Base-by-base conservation (phyloP, 2,329 filamentous ascomycete genomes). In the Graphiopsis chlorocephala region DNA sequence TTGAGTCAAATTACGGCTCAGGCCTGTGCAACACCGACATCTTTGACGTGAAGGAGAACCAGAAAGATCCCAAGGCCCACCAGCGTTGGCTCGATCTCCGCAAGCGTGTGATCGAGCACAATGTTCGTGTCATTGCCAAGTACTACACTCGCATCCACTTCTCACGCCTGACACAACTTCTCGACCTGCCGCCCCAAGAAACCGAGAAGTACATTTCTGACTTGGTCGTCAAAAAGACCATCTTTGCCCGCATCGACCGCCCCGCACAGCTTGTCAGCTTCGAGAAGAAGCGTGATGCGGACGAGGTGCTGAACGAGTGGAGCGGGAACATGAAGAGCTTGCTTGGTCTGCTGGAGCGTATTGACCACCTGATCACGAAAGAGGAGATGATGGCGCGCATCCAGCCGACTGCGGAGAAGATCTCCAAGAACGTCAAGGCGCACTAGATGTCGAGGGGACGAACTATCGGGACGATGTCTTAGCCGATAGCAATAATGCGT, bases 311-410 rank as follows among this genome's bases (percentile, higher is more conserved):
- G 74, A 99, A 99, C 76, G 95, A 99, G 80, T 99, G 95, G 95
- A 97, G 93, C 77, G 90, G 91, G 74, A 97, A 97, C 79, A 98
- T 97, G 92, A 96, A 95, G 89, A 93, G 89, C 75, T 80, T 97
- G 72, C 80, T 97, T 69, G 92, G 92, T 12, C 81, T 94, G 63
- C 76, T 97, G 75, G 93, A 97, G 84, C 86, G 93, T 68, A 96
- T 99, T 67, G 95, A 99, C 76, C 95, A 99, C 78, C 84, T 99
- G 73, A 99, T 99, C 75, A 99, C 96, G 63, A 98, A 98, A 85
- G 95, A 99, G 81, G 95, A 99, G 84, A 99, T 99, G 95, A 99
- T 99, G 95, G 95, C 95, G 47, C 86, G 93, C 66, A 98, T 99
- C 73, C 90, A 95, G 78, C 92, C 92, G 6, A 83, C 72, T 29